These are phyloP conservation scores for Gyrodon lividus DNA, from an alignment of 768 basidiomycete species.

Conservation along the genomic window DNA sequence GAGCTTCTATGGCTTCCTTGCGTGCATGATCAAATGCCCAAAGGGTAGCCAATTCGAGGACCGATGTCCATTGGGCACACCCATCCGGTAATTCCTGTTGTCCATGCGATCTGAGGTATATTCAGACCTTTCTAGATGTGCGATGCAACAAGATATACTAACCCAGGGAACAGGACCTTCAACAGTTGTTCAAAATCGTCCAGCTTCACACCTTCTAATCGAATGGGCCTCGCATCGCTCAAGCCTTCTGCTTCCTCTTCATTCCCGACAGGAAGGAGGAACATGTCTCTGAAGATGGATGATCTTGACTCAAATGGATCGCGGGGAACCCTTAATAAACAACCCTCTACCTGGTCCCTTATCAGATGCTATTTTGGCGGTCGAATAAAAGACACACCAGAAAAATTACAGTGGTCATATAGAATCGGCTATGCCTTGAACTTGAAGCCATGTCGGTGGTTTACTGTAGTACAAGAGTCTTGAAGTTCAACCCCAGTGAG, in stretches of 20 bases:
- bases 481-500: neutral
- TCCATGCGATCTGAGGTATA: neutral
- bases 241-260: constrained; percentile 7
- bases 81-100: neutral
- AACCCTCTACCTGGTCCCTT: constrained; percentile 10
- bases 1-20: neutral
- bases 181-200: constrained; percentile 13
- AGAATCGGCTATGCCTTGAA: neutral
- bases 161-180: constrained; percentile 12
- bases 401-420: neutral
- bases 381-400: neutral
- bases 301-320: constrained; percentile 9
- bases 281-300: constrained; percentile 14
- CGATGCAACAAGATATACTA: neutral
- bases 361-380: neutral
- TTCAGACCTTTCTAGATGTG: neutral
- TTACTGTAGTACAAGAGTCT: neutral
- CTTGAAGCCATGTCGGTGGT: neutral
- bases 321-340: constrained; percentile 14
- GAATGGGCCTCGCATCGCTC: constrained; percentile 15
- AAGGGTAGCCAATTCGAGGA: constrained; percentile 36
- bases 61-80: constrained; percentile 32
- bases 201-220: constrained; percentile 10
- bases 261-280: constrained; percentile 4
- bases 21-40: constrained; percentile 30